Base-by-base conservation (phyloP, 73 alveolate species). In the Breviolum minutum region DNA sequence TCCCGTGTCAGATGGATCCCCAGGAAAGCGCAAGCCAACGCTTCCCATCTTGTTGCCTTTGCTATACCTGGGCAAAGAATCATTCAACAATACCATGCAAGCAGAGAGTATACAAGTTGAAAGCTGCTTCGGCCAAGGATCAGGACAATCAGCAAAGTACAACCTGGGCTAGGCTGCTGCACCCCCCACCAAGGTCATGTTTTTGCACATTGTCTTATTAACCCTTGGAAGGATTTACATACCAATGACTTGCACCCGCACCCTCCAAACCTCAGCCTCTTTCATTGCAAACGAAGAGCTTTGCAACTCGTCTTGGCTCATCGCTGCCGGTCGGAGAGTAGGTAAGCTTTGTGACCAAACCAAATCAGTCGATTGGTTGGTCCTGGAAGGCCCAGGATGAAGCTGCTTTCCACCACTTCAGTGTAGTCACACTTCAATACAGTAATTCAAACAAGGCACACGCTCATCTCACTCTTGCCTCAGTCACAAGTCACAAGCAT, bases 11-110 rank as follows among this genome's bases (percentile, higher is more conserved):
- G 96, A 69, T 5, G 97, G 19, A 24, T 73, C 87, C 77, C 85
- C 97, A 11, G 97, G 97, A 90, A 90, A 90, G 97, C 97, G 97
- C 66, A 90, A 64, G 14, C 88, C 87, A 24, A 90, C 76, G 68
- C 88, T 69, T 40, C 97, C 97, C 11, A 90, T 63, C 32, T 74
- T 90, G 74, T 19, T 29, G 22, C 27, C 48, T 29, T 90, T 90
- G 84, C 85, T 90, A 54, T 90, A 71, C 87, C 94, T 86, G n/a
- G 94, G 76, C 16, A 24, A 14, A 24, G n/a, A 68, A 54, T 26
- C 8, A 6, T 40, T 12, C 86, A 16, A 20, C 86, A 12, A 1
- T 68, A 4, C 17, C n/a, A 14, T 68, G 77, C n/a, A 68, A 68
- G n/a, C 17, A 68, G 17, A 22, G 77, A 68, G 17, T 68, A 14